Conservation (phyloP, 2,329 filamentous ascomycete genomes). For the Monilinia polystroma region DNA sequence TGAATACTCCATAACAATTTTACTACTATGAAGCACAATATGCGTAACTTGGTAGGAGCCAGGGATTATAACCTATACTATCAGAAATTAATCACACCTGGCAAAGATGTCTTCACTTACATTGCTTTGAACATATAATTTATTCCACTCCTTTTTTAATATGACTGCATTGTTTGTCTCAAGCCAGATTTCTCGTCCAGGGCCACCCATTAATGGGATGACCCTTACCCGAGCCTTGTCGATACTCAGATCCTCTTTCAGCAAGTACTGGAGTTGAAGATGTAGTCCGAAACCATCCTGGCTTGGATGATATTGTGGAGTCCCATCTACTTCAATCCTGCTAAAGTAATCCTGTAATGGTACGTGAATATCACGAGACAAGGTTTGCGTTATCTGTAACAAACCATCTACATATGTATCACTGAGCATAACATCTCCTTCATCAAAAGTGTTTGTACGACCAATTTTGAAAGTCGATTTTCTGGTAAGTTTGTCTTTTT, state of each 20-base stretch:
- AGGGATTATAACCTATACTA: conserved; percentile 58
- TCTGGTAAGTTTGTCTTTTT: conserved; percentile 50
- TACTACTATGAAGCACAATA: conserved; percentile 62
- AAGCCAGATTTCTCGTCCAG: conserved; percentile 66
- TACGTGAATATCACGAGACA: conserved; percentile 63
- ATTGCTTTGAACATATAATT: conserved; percentile 48
- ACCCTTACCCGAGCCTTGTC: conserved; percentile 65
- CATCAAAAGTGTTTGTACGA: conserved; percentile 20
- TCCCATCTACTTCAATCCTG: conserved; percentile 63
- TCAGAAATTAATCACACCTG: conserved; percentile 36
- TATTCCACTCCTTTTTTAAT: conserved; percentile 48
- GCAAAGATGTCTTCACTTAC: conserved; percentile 38
- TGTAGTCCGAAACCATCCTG: conserved; percentile 73
- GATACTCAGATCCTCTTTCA: conserved; percentile 68
- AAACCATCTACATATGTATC: conserved; percentile 39
- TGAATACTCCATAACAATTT: conserved; percentile 65
- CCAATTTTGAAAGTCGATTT: conserved; percentile 37
- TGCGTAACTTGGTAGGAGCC: conserved; percentile 76
- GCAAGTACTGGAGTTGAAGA: conserved; percentile 67
- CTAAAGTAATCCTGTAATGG: conserved; percentile 74
- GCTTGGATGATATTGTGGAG: conserved; percentile 66
- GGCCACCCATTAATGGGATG: conserved; percentile 53
- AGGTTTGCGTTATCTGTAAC: conserved; percentile 35
- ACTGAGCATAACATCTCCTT: conserved; percentile 28
- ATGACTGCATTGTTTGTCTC: conserved; percentile 46